Base-by-base conservation (phyloP, 2,329 filamentous ascomycete genomes). In the Didymosphaeria variabile region DNA sequence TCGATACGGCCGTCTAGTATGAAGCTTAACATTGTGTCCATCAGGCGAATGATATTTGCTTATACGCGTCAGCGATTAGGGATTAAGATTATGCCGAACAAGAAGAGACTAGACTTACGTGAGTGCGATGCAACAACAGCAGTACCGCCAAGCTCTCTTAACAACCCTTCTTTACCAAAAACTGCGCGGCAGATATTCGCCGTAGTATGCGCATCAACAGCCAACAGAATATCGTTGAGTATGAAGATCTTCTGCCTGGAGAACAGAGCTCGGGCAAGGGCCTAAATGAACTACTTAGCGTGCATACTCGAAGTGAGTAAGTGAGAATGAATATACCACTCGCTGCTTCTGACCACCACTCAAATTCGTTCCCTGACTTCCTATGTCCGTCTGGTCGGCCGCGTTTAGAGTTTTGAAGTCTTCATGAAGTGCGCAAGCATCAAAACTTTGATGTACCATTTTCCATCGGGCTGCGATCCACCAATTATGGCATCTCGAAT, bases 331-430 rank as follows among this genome's bases (percentile, higher is more conserved):
- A 19, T 26, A n/a, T 34, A 58, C 49, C 57, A 84, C 76, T 42
- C 82, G 75, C 61, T 83, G 81, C 55, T 79, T 80, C 62, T 85
- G 83, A 5, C 83, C 83, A 19, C 82, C 82, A 64, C 80, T 83
- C 13, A 85, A 74, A 9, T 77, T 75, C 49, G 82, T 73, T 9
- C 83, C 83, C 57, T 80, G 79, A 65, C 79, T 83, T 21, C 82
- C 82, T 51, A 83, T 79, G 12, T 79, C 65, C 7, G 82, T 83
- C 32, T 77, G 67, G 54, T 77, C 61, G 34, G 61, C 61, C 29
- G 45, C 40, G 13, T 53, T 31, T 23, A 68, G 34, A 26, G 60
- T 44, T 19, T 44, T 49, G 26, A 70, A 54, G 32, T 72, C 67
- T 38, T 55, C 29, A 26, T 60, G 52, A 21, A 72, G 60, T 29